Evolutionary conservation across 768 basidiomycete genomes (phyloP).

Genomic region (Trametes cinnabarina): DNA sequence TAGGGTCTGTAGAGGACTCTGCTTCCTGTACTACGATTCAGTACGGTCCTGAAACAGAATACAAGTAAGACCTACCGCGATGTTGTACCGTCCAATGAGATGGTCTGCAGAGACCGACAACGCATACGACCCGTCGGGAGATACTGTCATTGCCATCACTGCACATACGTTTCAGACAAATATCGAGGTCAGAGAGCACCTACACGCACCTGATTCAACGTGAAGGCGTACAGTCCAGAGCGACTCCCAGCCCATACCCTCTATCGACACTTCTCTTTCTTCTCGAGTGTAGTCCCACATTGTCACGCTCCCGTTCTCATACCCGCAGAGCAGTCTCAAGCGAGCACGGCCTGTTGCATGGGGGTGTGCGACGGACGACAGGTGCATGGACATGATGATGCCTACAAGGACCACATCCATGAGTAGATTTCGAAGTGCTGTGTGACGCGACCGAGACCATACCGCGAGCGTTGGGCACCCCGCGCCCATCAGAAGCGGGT

Average conservation of each 20-base stretch:
- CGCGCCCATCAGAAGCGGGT: conserved; percentile 44
- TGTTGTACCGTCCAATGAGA: conserved; percentile 61
- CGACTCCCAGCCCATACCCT: conserved; percentile 71
- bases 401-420: conserved; percentile 41
- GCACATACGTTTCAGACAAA: neutral
- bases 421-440: neutral
- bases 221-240: conserved; percentile 69
- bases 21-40: conserved; percentile 6
- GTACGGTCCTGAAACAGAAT: neutral
- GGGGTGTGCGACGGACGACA: conserved; percentile 44
- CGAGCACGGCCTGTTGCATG: conserved; percentile 31
- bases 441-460: neutral
- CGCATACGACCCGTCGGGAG: conserved; percentile 55
- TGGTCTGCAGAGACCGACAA: conserved; percentile 88
- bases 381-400: conserved; percentile 85
- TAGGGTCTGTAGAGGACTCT: conserved; percentile 16
- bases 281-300: conserved; percentile 51
- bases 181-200: no score
- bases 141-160: conserved; percentile 89
- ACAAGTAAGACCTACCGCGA: conserved; percentile 48
- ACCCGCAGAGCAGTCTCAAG: conserved; percentile 68
- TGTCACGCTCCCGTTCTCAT: conserved; percentile 86
- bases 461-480: conserved; percentile 56
- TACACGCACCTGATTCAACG: conserved; percentile 62
- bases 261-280: conserved; percentile 51